Percentiles rank a stretch among this genome's conserved stretches.
These are phyloP conservation scores for Fusarium tupiense DNA, from an alignment of 2,329 filamentous ascomycete genomes.

Conservation along the genomic window DNA sequence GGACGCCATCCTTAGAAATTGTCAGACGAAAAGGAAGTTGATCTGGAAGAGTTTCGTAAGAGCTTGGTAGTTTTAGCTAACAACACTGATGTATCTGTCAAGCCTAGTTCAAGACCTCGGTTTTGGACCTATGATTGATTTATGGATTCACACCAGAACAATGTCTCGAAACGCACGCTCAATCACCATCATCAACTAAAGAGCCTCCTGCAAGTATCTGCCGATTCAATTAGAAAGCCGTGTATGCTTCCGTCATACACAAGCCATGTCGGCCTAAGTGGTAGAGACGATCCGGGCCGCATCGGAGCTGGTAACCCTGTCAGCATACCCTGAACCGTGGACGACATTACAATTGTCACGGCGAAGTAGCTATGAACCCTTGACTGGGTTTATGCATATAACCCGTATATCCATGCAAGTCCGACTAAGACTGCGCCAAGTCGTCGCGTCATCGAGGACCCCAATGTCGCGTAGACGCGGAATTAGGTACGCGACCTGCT, in stretches of 20 bases:
- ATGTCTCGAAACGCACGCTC: background rate
- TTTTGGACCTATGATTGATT: background rate
- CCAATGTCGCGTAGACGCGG: background rate
- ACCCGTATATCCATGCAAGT: background rate
- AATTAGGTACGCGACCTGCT: background rate
- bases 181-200: background rate
- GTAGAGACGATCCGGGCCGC: background rate
- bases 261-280: background rate
- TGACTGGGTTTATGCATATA: background rate
- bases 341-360: background rate
- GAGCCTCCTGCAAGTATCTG: background rate
- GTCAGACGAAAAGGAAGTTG: rapidly evolving
- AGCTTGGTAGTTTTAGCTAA: rapidly evolving
- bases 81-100: background rate
- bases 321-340: background rate
- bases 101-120: background rate
- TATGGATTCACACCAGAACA: background rate
- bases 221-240: background rate
- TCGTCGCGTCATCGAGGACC: background rate
- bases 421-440: background rate
- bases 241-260: background rate
- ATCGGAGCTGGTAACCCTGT: background rate
- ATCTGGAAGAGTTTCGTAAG: too few relatives aligned
- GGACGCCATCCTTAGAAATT: background rate
- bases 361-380: background rate